Evolutionary conservation across 371 early-diverging fungal species (phyloP).

Genomic region (Lichtheimia hyalospora): DNA sequence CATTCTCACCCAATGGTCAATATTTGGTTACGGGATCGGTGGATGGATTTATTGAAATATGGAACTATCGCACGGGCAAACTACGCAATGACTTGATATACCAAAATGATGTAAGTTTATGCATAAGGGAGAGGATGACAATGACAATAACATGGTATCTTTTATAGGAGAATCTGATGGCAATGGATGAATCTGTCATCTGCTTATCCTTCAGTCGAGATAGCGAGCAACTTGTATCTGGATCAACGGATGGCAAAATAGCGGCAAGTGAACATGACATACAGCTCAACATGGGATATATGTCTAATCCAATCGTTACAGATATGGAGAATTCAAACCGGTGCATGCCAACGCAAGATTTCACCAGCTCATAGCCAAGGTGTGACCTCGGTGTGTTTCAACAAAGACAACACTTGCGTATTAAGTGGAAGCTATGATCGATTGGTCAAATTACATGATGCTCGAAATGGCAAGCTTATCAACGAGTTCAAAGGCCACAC

Average conservation of each 20-base stretch:
- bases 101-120: constrained; percentile 71
- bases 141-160: not conserved
- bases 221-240: constrained; percentile 82
- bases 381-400: constrained; percentile 78
- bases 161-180: constrained; percentile 78
- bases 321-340: constrained; percentile 81
- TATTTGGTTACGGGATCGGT: constrained; percentile 85
- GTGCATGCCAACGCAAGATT: constrained; percentile 73
- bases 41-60: constrained; percentile 94
- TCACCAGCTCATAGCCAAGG: constrained; percentile 84
- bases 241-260: constrained; percentile 84
- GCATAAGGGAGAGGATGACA: not conserved
- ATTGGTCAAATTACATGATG: constrained; percentile 79
- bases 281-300: not conserved
- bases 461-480: constrained; percentile 85
- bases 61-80: constrained; percentile 90
- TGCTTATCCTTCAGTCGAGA: constrained; percentile 74
- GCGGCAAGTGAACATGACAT: constrained; percentile 41
- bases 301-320: constrained; percentile 6
- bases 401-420: constrained; percentile 72
- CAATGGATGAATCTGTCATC: constrained; percentile 86
- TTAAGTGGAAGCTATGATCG: constrained; percentile 82
- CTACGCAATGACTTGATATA: constrained; percentile 85
- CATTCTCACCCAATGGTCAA: constrained; percentile 83
- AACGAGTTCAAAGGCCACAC: constrained; percentile 91